These are phyloP conservation scores for Colletotrichum filicis DNA, from an alignment of 2,329 filamentous ascomycete species.

Conservation along the genomic window DNA sequence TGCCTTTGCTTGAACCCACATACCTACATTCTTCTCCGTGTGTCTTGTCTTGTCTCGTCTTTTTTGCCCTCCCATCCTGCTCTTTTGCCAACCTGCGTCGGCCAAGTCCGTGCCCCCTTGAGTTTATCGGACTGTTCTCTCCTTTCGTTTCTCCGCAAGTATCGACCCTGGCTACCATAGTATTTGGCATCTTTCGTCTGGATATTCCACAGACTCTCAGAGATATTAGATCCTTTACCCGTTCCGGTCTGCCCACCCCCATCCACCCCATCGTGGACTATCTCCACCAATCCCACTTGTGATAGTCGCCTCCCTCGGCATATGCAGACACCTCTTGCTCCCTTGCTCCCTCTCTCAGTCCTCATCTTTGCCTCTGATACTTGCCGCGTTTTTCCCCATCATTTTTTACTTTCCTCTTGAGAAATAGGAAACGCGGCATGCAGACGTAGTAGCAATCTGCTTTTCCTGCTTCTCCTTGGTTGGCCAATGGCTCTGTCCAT, in stretches of 20 bases:
- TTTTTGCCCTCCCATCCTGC: constrained; percentile 2
- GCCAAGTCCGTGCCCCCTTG: constrained; percentile 12
- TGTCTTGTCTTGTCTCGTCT: not conserved
- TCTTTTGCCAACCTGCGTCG: constrained; percentile 25
- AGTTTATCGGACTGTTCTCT: constrained; percentile 19
- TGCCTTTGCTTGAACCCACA: not conserved
- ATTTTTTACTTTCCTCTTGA: constrained; percentile 38
- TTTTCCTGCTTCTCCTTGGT: constrained; percentile 38
- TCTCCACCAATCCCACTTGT: constrained; percentile 45
- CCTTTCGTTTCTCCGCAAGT: constrained; percentile 28
- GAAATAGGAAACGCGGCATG: constrained; percentile 45
- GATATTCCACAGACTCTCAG: constrained; percentile 16
- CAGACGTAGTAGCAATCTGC: constrained; percentile 40
- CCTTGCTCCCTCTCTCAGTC: constrained; percentile 32
- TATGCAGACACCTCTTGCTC: constrained; percentile 47
- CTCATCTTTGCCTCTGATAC: constrained; percentile 18
- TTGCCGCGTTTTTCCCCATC: not conserved
- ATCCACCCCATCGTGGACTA: constrained; percentile 36
- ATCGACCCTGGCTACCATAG: not conserved
- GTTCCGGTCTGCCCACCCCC: constrained; percentile 40
- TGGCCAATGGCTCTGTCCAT: constrained; percentile 43
- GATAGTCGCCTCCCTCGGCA: constrained; percentile 48
- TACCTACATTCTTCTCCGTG: constrained; percentile 14
- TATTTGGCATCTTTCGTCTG: not conserved
- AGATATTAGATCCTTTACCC: constrained; percentile 31